Evolutionary conservation across 352 stramenopile species (phyloP), one percentile per base, ranked within the genome.

Genomic region (Pythium phragmiticola): DNA sequence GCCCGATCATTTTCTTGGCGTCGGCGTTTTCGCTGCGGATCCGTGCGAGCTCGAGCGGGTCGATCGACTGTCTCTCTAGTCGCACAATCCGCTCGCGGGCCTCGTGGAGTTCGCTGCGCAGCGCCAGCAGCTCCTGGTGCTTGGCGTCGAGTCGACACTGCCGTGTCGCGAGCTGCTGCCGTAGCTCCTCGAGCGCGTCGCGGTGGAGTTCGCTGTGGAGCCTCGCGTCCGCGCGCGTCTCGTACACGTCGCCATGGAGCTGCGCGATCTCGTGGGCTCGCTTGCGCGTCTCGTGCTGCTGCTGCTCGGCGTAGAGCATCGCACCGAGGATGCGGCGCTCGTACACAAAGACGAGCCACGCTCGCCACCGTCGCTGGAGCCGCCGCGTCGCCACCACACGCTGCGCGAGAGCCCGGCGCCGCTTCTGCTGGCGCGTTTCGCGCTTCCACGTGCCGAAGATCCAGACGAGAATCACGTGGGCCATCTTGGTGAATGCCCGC

Each of bases 1-100:
- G 80, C 54, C 90, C 89, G 7, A 73, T 74, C 23, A 85, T 78
- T 54, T 87, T 87, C 70, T 91, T 90, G 70, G 87, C 84, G 56
- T 91, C 80, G 8, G 65, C 72, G 37, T 72, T 78, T 54, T 92
- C 82, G 14, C 66, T 66, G 21, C 76, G 70, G 59, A 92, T 64
- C n/a, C 70, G 64, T 52, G 84, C 79, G 48, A 92, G 61, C 46
- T 90, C 80, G 9, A 65, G 65, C 2, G 77, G 77, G 23, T 89
- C 77, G 9, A 92, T 69, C 0, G 67, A 77, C 53, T 84, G 74
- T 8, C 65, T 70, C 60, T 90, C 71, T 9, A 92, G 65, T 30
- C 60, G 54, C 0, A 43, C 55, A 6, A 87, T 70, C 2, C 68
- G 66, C 0, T 65, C 65, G 16, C 73, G 59, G 3, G 66, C 68